Conservation (phyloP, 495 filamentous ascomycete species). For the Patellaria atrata region DNA sequence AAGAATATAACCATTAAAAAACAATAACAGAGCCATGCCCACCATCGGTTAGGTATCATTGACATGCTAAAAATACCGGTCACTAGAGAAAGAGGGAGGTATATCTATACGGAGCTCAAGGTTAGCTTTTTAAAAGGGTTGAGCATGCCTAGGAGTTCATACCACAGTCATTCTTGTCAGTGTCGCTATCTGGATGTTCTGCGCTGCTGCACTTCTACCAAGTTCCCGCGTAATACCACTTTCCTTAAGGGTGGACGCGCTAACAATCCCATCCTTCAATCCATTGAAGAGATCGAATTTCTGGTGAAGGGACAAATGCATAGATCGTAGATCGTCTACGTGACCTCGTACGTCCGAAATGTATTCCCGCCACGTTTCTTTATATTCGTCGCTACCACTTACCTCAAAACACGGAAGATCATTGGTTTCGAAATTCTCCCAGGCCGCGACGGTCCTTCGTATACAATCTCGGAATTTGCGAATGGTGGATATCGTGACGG, state of each 20-base stretch:
- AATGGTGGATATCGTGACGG: constrained; percentile 1
- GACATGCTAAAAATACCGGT: constrained; percentile 5
- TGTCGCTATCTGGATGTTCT: constrained; percentile 7
- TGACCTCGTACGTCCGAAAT: constrained; percentile 3
- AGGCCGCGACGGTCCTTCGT: constrained; percentile 4
- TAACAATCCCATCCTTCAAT: constrained; percentile 10
- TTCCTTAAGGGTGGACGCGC: constrained; percentile 9
- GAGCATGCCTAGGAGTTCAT: neutral
- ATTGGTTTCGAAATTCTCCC: constrained; percentile 7
- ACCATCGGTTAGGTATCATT: too few species aligned
- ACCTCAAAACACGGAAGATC: constrained; percentile 4
- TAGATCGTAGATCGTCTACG: constrained; percentile 5
- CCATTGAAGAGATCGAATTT: constrained; percentile 11
- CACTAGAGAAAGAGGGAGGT: constrained; percentile 5
- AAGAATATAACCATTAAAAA: too few species aligned
- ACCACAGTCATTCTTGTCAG: constrained; percentile 12
- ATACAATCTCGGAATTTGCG: constrained; percentile 6
- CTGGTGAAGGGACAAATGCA: constrained; percentile 4
- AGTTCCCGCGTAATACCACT: too few species aligned
- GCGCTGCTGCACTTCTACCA: constrained; percentile 8
- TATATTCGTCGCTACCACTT: constrained; percentile 1
- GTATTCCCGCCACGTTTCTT: constrained; percentile 4
- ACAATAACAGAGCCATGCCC: too few species aligned
- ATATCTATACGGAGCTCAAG: constrained; percentile 5
- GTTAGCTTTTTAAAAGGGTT: neutral